Conservation (phyloP, 106 monocot species). For the Dioscorea dumetorum region DNA sequence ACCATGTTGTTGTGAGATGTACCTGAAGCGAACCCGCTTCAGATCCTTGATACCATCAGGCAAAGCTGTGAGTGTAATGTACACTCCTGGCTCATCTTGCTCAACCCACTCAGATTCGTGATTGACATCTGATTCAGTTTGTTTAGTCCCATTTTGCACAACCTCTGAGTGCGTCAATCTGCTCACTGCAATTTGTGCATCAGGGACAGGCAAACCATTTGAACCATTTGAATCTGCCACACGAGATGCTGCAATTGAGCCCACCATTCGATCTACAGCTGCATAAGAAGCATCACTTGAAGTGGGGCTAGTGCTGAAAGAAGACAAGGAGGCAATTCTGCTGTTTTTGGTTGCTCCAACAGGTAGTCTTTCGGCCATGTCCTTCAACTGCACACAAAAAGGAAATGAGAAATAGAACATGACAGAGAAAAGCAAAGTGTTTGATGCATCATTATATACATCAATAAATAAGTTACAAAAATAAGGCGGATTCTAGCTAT, state of each 20-base stretch:
- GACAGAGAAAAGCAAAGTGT: too few relatives aligned
- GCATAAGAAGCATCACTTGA: conserved; percentile 44
- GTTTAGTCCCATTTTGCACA: conserved; percentile 48
- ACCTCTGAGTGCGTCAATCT: conserved; percentile 24
- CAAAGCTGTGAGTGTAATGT: conserved; percentile 83
- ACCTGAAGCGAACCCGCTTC: conserved; percentile 97
- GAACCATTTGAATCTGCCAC: conserved; percentile 45
- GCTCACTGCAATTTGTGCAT: conserved; percentile 30
- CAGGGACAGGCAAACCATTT: conserved; percentile 28
- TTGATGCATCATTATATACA: too few relatives aligned
- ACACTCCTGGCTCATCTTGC: conserved; percentile 96
- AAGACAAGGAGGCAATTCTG: conserved; percentile 45
- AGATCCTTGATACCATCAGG: conserved; percentile 83
- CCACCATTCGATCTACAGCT: conserved; percentile 33
- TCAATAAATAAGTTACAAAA: too few relatives aligned
- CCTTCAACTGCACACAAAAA: conserved; percentile 70
- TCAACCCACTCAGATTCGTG: conserved; percentile 90
- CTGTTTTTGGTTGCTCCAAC: conserved; percentile 51
- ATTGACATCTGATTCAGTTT: conserved; percentile 35
- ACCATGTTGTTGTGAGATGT: background rate
- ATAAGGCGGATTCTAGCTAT: too few relatives aligned
- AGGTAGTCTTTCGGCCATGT: conserved; percentile 89
- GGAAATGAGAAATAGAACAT: too few relatives aligned
- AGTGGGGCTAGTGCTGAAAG: conserved; percentile 31
- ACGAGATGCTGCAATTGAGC: conserved; percentile 12